Evolutionary conservation across 139 green algal genomes (phyloP), one percentile per base, ranked within the genome.

Genomic region (Coelastrella sp.): DNA sequence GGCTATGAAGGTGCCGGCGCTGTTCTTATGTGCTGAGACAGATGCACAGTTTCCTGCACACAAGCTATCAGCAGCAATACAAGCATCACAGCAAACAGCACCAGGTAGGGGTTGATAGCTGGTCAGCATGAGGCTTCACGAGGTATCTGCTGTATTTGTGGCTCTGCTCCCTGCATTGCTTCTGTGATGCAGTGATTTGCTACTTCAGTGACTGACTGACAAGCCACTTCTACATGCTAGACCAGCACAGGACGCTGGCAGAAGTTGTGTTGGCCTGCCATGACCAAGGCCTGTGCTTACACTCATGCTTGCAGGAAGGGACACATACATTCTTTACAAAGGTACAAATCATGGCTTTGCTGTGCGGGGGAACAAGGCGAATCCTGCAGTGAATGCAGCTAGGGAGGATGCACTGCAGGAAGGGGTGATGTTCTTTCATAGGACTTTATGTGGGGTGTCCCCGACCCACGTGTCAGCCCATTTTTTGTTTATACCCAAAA

Each of bases 21-120:
- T 71, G 64, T 71, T 71, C 64, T 14, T 71, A 14, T 71, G 64
- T 71, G 64, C 64, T 71, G 64, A 86, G 81, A 73, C 60, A 86
- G 80, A 86, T 57, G 20, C 32, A 74, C 80, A 86, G 80, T 32
- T 78, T 19, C 73, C 20, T 23, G 7, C 14, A 54, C 3, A 78
- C 16, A 78, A 32, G 17, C 73, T 7, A 10, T 32, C 73, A 78
- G 19, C 19, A 23, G 20, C 73, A 54, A n/a, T 78, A 19, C 73
- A 54, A 10, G 73, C 19, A 7, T 32, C 73, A 78, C 19, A 32
- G 19, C 20, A 32, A n/a, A 78, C 73, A 78, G 73, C 73, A 47
- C 19, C 73, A 54, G 73, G 19, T 78, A 47, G 32, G 32, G 32
- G 32, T 47, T 47, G 32, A 47, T 47, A 47, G 32, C 32, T 47